Evolutionary conservation across 2,329 filamentous ascomycete species (phyloP), one percentile per base, ranked within the genome.

Genomic region (Trichoderma polysporum): DNA sequence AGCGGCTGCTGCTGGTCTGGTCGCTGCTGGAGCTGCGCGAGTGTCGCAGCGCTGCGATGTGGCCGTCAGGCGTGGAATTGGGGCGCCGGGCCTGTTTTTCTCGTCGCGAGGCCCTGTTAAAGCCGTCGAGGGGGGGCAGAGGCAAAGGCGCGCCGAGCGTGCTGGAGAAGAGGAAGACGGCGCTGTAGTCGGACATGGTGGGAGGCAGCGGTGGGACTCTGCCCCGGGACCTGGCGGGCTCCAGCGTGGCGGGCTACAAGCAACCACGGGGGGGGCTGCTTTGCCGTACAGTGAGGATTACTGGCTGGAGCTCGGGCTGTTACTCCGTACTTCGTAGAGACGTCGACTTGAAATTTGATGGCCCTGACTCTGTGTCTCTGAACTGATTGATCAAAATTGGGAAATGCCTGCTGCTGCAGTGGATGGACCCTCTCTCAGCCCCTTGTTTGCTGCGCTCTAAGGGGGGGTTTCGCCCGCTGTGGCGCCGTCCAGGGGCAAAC

Each of bases 1-100:
- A 72, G 33, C 69, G 69, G 35, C 70, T 72, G 54, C 53, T 60
- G 39, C 27, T 60, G 35, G 37, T 66, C 22, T 70, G 72, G 60
- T 33, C 49, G 60, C 60, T 33, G 49, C 61, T 67, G 50, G 65
- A 67, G 58, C 65, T 67, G 39, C 65, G 52, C 41, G 65, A 67
- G 25, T 62, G 57, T 49, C 50, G 58, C 52, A 31, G 29, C 29
- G 50, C 53, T 17, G 60, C 45, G 25, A 27, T 27, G 37, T 29
- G 45, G 22, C 29, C 31, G 58, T 35, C 58, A 31, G 52, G 62
- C 33, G 60, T 54, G 31, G 69, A 67, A 15, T 56, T 63, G 57
- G 65, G 66, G 65, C 69, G 67, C 33, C 60, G 65, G 39, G 67
- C 57, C 39, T 66, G n/a, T 33, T 61, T 60, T 5, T 57, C 41